These are phyloP conservation scores for Eucalyptus sp. DNA, from an alignment of 345 rosid genomes.

Conservation along the genomic window DNA sequence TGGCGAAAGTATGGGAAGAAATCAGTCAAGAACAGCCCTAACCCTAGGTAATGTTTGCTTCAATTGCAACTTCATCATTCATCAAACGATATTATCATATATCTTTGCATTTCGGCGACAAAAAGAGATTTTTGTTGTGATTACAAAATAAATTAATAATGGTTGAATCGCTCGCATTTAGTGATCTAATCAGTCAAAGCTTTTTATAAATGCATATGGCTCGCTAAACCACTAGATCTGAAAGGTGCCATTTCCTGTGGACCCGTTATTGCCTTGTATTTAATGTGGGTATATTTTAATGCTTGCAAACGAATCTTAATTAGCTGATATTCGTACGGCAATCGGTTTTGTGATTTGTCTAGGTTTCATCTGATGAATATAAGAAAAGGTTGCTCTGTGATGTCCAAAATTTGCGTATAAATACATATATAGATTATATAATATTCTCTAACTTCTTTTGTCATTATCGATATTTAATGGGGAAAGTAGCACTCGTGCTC, in stretches of 20 bases:
- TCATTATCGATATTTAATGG: not conserved
- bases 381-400: not conserved
- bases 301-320: not conserved
- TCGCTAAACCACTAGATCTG: not conserved
- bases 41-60: constrained; percentile 55
- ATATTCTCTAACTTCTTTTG: not conserved
- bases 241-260: not conserved
- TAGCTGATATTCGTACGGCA: not conserved
- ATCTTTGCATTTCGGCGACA: not conserved
- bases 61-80: not conserved
- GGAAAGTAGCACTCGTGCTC: not conserved
- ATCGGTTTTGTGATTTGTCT: not conserved
- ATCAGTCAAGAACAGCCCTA: constrained; percentile 69
- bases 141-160: not conserved
- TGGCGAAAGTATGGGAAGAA: constrained; percentile 98
- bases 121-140: not conserved
- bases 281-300: not conserved
- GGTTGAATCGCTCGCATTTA: not conserved
- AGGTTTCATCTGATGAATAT: not conserved
- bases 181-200: not conserved
- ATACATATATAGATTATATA: not conserved
- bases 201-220: not conserved
- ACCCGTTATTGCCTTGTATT: not conserved
- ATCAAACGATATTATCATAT: not conserved
- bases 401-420: not conserved